A percentile compares a stretch with the other conserved stretches of the same genome.
phyloP scores from a whole-genome alignment of 306 rosid genomes.

The Quercus agrifolia region DNA sequence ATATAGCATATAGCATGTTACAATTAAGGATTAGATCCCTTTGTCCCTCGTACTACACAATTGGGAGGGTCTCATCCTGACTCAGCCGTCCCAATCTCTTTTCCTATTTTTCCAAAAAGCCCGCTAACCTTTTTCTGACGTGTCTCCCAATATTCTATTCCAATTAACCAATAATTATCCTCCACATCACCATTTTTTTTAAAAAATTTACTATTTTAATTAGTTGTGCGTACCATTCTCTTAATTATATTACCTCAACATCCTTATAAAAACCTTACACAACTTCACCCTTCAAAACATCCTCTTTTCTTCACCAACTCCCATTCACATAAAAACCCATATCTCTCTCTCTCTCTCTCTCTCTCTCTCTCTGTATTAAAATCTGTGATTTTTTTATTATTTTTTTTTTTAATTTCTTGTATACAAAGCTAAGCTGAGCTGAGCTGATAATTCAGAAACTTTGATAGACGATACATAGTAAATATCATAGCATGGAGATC shows the following conservation, averaged over 20 bases:
- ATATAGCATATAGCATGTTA: too few relatives aligned
- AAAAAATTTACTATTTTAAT: too few relatives aligned
- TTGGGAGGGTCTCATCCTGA: neutral
- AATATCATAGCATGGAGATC: constrained; percentile 39
- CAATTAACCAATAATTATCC: constrained; percentile 10
- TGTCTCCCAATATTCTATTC: constrained; percentile 22
- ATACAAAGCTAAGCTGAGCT: too few relatives aligned
- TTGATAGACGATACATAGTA: too few relatives aligned
- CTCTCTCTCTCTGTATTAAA: too few relatives aligned
- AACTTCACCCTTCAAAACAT: neutral
- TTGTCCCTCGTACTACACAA: too few relatives aligned
- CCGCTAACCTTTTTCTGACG: constrained; percentile 14
- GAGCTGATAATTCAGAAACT: too few relatives aligned
- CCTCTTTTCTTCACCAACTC: neutral
- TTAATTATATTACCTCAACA: neutral
- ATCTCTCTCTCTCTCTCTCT: too few relatives aligned
- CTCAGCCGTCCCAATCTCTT: constrained; percentile 3
- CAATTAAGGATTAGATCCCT: too few relatives aligned
- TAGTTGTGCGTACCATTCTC: too few relatives aligned
- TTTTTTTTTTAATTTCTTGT: too few relatives aligned
- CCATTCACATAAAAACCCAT: neutral
- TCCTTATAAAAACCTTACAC: constrained; percentile 1
- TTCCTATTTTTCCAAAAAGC: neutral
- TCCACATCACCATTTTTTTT: constrained; percentile 17
- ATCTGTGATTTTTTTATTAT: too few relatives aligned